A percentile compares a stretch with the other conserved stretches of the same genome.
Conservation (phyloP, 2,329 filamentous ascomycete species). For the Trichoderma sp. region DNA sequence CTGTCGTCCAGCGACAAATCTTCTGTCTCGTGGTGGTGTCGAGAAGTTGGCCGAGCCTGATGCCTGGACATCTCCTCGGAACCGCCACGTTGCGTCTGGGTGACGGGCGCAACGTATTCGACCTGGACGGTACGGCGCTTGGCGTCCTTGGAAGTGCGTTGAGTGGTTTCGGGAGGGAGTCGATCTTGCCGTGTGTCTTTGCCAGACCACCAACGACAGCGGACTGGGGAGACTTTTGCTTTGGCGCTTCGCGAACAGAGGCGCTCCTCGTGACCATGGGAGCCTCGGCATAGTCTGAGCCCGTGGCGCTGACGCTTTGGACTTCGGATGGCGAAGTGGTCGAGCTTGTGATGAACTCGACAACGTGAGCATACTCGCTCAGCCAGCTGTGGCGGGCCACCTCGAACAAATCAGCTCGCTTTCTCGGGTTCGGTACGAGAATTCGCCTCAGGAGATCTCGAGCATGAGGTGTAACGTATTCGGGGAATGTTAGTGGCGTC, state of each 20-base stretch:
- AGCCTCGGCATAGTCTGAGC: conserved; percentile 56
- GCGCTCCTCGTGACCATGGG: conserved; percentile 77
- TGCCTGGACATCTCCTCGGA: conserved; percentile 31
- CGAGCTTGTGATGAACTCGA: conserved; percentile 95
- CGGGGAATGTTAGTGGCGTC: conserved; percentile 93
- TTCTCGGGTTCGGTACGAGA: conserved; percentile 90
- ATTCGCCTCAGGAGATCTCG: conserved; percentile 90
- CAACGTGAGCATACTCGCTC: conserved; percentile 94
- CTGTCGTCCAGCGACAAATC: conserved; percentile 51
- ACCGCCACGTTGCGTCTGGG: conserved; percentile 74
- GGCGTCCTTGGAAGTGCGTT: conserved; percentile 74
- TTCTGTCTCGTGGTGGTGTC: conserved; percentile 44
- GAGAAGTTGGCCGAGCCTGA: conserved; percentile 37
- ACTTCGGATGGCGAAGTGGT: conserved; percentile 87
- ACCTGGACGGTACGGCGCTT: conserved; percentile 96
- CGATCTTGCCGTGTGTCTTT: conserved; percentile 74
- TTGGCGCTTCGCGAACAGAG: conserved; percentile 85
- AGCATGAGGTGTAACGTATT: conserved; percentile 97
- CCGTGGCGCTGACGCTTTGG: conserved; percentile 71
- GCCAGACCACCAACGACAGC: conserved; percentile 62
- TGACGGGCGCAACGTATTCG: conserved; percentile 92
- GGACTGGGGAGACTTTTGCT: conserved; percentile 58
- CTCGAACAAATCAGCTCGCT: conserved; percentile 94
- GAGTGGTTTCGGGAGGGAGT: conserved; percentile 58
- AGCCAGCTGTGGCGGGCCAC: conserved; percentile 98